phyloP scores from a whole-genome alignment of 345 rosid genomes.

The Toxicodendron radicans region DNA sequence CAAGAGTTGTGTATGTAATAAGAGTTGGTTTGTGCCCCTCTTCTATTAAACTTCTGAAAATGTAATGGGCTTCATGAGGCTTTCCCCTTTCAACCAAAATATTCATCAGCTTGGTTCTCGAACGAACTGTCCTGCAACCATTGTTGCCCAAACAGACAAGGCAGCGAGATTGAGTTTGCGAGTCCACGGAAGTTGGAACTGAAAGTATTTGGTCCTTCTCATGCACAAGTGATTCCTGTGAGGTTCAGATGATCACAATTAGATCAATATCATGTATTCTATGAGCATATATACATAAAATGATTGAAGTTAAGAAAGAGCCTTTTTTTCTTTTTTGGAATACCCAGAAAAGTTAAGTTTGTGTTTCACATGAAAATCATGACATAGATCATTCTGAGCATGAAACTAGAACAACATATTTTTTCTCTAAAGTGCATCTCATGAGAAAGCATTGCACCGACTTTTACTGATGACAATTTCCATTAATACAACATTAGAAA shows the following conservation, averaged over 20 bases:
- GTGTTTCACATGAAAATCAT: background rate
- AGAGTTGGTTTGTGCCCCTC: slow-evolving; percentile 86
- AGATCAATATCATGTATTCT: background rate
- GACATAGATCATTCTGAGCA: background rate
- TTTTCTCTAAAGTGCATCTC: background rate
- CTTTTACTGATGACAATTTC: background rate
- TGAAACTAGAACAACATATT: background rate
- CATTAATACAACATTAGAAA: background rate
- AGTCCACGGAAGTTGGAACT: slow-evolving; percentile 27
- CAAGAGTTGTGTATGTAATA: slow-evolving; percentile 80
- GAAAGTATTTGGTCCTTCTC: slow-evolving; percentile 39
- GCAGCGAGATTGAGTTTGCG: slow-evolving; percentile 43
- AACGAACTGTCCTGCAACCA: slow-evolving; percentile 65
- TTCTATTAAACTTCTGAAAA: slow-evolving; percentile 63
- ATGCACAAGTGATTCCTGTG: slow-evolving; percentile 36
- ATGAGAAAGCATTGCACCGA: background rate
- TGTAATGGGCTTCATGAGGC: slow-evolving; percentile 71
- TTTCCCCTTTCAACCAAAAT: slow-evolving; percentile 63
- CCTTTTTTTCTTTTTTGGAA: too few species aligned
- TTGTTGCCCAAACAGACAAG: slow-evolving; percentile 56
- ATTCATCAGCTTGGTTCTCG: slow-evolving; percentile 91
- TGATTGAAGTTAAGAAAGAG: background rate
- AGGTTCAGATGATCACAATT: slow-evolving; percentile 17
- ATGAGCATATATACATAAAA: background rate
- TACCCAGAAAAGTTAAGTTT: too few species aligned